Conservation (phyloP, 129 eudicot species). For the Oenanthe sinensis region DNA sequence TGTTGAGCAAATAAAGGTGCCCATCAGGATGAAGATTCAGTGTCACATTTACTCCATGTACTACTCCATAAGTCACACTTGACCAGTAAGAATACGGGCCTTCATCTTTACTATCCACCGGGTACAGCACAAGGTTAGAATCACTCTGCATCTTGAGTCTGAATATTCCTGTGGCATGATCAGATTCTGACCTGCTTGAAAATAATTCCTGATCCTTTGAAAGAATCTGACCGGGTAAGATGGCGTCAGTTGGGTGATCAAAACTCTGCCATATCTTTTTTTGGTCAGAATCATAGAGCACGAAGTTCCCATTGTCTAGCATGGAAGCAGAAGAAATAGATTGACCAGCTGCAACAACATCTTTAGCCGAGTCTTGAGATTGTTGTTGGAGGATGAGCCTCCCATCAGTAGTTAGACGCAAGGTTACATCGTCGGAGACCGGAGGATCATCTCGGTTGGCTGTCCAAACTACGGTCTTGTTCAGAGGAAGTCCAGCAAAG, state of each 20-base stretch:
- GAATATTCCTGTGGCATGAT: constrained; percentile 10
- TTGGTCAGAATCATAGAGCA: too few relatives aligned
- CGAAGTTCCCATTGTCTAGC: constrained; percentile 32
- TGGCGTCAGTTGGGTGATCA: constrained; percentile 21
- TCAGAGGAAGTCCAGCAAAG: constrained; percentile 3
- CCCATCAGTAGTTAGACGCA: constrained; percentile 19
- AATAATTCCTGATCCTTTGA: neutral
- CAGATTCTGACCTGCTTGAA: constrained; percentile 9
- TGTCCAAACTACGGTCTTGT: constrained; percentile 26
- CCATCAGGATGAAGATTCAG: constrained; percentile 16
- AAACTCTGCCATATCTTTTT: constrained; percentile 38
- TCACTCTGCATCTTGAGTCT: constrained; percentile 11
- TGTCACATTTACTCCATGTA: neutral
- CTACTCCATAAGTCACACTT: neutral
- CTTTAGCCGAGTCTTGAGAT: neutral
- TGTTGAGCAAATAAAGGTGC: neutral
- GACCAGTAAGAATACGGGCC: neutral
- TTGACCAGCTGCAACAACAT: neutral
- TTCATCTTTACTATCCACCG: neutral
- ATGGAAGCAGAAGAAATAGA: constrained; percentile 35
- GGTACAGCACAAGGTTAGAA: constrained; percentile 11
- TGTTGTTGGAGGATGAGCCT: constrained; percentile 18
- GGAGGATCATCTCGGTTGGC: constrained; percentile 22
- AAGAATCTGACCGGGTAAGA: constrained; percentile 11
- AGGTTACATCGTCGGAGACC: constrained; percentile 2